phyloP scores from a whole-genome alignment of 169 alveolate genomes.

The Cryptosporidium canis region DNA sequence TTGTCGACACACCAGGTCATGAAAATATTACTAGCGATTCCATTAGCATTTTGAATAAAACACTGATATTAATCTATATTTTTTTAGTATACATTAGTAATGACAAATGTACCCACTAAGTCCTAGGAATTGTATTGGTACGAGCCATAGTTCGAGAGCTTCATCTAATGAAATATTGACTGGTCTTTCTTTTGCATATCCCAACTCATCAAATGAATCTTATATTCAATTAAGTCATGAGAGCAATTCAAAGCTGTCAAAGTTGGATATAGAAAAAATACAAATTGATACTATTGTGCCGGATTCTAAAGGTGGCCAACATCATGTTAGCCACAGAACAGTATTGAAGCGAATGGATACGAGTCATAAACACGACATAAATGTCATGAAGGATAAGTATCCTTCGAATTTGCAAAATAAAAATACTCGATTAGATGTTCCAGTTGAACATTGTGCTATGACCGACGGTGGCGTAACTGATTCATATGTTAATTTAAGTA shows the following conservation, averaged over 20 bases:
- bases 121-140: constrained; percentile 30
- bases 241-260: neutral
- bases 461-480: neutral
- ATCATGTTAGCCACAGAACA: neutral
- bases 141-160: neutral
- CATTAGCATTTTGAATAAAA: neutral
- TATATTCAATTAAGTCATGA: neutral
- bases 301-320: neutral
- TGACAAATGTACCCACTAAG: constrained; percentile 68
- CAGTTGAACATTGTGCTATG: neutral
- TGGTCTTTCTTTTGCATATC: constrained; percentile 30
- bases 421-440: neutral
- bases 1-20: constrained; percentile 32
- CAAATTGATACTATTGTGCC: neutral
- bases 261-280: neutral
- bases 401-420: neutral
- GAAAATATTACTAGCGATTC: neutral
- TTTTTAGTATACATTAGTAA: neutral
- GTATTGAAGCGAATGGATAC: neutral
- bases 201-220: constrained; percentile 63
- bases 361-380: neutral
- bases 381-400: neutral
- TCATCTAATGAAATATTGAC: neutral
- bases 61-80: neutral
- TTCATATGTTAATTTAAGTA: neutral